Conservation (phyloP, 345 rosid genomes). For the Chamaenerion angustifolium region DNA sequence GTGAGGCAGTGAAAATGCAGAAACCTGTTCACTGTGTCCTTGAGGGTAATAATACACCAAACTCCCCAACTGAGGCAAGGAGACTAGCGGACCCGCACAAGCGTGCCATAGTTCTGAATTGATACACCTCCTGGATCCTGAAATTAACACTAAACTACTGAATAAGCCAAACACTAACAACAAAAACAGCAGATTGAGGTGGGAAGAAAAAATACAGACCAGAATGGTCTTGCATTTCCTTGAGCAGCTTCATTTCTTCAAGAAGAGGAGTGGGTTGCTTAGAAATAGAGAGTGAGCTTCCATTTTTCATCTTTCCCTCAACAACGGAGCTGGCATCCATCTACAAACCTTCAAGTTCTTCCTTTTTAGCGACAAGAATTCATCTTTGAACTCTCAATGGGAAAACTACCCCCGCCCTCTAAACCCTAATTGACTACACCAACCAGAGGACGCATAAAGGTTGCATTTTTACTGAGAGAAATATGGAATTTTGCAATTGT, state of each 20-base stretch:
- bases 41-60: constrained; percentile 92
- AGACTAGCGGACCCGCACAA: constrained; percentile 95
- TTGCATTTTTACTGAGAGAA: no score
- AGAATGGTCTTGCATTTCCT: constrained; percentile 76
- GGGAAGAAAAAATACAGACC: constrained; percentile 28
- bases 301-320: constrained; percentile 56
- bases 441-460: no score
- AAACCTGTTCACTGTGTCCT: constrained; percentile 98
- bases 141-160: constrained; percentile 9
- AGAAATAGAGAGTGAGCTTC: constrained; percentile 15
- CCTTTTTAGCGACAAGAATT: constrained; percentile 10
- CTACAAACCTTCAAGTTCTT: constrained; percentile 1
- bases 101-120: constrained; percentile 97
- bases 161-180: background rate
- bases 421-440: no score
- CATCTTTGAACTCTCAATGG: background rate
- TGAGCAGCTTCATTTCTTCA: constrained; percentile 86
- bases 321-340: constrained; percentile 31
- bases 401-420: no score
- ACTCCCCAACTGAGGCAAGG: constrained; percentile 87
- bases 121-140: constrained; percentile 60
- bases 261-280: constrained; percentile 38
- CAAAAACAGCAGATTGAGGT: background rate
- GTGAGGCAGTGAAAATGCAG: constrained; percentile 19
- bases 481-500: no score